Percentiles rank a stretch among this genome's conserved stretches.
These are phyloP conservation scores for Melocanna baccifera DNA, from an alignment of 176 grass and related monocot species.

Conservation along the genomic window DNA sequence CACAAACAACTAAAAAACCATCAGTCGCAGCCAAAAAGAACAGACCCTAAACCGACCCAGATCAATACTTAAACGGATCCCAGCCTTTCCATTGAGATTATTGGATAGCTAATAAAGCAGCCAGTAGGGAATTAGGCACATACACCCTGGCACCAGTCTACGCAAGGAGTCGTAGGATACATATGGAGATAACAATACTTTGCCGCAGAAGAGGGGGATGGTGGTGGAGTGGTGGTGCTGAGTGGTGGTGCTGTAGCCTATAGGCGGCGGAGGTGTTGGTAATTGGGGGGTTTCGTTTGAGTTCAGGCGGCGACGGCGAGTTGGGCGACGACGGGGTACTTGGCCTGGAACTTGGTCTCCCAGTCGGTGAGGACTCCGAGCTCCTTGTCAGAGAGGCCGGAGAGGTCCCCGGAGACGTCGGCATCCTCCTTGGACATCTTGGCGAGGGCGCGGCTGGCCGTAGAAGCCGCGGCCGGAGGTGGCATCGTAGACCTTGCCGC, in stretches of 20 bases:
- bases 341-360: slow-evolving; percentile 96
- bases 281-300: neutral
- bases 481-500: slow-evolving; percentile 88
- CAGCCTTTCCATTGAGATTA: slow-evolving; percentile 26
- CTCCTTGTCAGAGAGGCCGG: slow-evolving; percentile 78
- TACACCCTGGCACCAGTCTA: neutral
- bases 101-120: neutral
- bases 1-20: no score
- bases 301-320: slow-evolving; percentile 28
- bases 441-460: slow-evolving; percentile 78
- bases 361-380: slow-evolving; percentile 75
- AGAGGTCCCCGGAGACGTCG: slow-evolving; percentile 67
- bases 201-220: neutral
- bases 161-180: neutral
- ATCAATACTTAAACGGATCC: neutral
- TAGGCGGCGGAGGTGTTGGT: neutral
- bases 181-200: neutral
- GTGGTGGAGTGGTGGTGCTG: neutral
- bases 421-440: slow-evolving; percentile 88
- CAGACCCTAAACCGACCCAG: neutral
- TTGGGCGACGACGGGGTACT: slow-evolving; percentile 77
- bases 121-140: neutral
- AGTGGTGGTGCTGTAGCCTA: no score
- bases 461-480: slow-evolving; percentile 79
- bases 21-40: no score